Conservation (phyloP, 2,329 filamentous ascomycete genomes). For the Venturiaceae sp. region DNA sequence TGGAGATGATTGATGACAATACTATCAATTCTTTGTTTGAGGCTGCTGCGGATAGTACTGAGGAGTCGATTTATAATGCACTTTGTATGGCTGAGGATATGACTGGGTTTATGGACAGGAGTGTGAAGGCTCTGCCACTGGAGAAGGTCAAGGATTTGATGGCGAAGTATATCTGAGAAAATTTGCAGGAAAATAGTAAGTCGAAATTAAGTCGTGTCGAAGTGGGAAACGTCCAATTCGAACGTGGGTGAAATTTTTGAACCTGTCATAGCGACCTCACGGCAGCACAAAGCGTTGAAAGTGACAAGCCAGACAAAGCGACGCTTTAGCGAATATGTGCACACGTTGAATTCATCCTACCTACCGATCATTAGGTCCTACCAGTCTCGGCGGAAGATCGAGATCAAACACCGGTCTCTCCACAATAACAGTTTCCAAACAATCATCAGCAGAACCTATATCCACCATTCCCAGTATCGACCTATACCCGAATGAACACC, state of each 20-base stretch:
- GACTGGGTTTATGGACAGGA: constrained; percentile 41
- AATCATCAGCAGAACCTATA: constrained; percentile 27
- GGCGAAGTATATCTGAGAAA: constrained; percentile 11
- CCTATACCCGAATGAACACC: constrained; percentile 87
- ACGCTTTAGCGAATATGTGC: too few species aligned
- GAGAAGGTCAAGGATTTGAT: constrained; percentile 25
- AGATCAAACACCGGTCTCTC: constrained; percentile 81
- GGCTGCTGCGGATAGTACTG: constrained; percentile 51
- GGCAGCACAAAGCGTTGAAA: too few species aligned
- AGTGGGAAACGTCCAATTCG: too few species aligned
- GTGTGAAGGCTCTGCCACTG: constrained; percentile 22
- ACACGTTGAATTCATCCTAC: too few species aligned
- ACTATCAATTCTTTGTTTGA: constrained; percentile 54
- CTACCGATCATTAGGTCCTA: constrained; percentile 3
- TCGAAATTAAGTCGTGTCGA: too few species aligned
- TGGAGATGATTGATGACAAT: constrained; percentile 45
- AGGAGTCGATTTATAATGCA: constrained; percentile 58
- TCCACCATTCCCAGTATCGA: constrained; percentile 74
- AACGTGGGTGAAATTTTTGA: too few species aligned
- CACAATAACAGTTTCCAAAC: constrained; percentile 74
- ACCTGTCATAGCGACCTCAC: too few species aligned
- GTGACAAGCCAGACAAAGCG: too few species aligned
- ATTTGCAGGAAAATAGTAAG: too few species aligned
- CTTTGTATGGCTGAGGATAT: constrained; percentile 52
- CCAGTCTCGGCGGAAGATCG: constrained; percentile 45